A percentile compares a stretch with the other conserved stretches of the same genome.
Evolutionary conservation across 768 basidiomycete genomes (phyloP).

Genomic region (Phaeolepiota aurea): DNA sequence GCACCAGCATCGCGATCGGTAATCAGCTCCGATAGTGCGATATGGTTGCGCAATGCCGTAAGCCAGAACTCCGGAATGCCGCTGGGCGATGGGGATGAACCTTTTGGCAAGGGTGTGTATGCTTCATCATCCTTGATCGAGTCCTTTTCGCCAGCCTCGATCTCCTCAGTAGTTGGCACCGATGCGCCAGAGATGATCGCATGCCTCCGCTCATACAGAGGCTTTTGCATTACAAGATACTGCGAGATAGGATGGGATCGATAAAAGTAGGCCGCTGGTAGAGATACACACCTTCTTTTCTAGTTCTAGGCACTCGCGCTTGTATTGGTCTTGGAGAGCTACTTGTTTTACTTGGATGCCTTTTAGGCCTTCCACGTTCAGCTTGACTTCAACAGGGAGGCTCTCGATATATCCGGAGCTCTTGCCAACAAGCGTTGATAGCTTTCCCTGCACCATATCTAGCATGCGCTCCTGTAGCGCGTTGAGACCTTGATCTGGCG

Average conservation of each 20-base stretch:
- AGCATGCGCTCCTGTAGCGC: constrained; percentile 59
- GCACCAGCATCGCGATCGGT: constrained; percentile 88
- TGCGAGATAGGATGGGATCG: constrained; percentile 16
- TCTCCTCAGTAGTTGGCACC: constrained; percentile 71
- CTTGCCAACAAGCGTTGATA: constrained; percentile 78
- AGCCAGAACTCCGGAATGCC: constrained; percentile 97
- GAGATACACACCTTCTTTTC: constrained; percentile 77
- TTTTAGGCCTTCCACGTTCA: constrained; percentile 85
- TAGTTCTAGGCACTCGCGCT: constrained; percentile 88
- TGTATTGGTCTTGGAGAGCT: constrained; percentile 89
- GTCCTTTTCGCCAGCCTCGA: constrained; percentile 69
- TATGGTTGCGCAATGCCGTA: constrained; percentile 89
- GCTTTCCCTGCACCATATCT: constrained; percentile 82
- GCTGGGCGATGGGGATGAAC: constrained; percentile 27
- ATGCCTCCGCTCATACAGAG: constrained; percentile 79
- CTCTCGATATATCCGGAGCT: constrained; percentile 93
- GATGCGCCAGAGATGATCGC: constrained; percentile 76
- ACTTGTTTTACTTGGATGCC: constrained; percentile 90
- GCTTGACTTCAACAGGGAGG: constrained; percentile 73
- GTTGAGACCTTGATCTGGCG: constrained; percentile 28
- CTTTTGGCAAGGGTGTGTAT: constrained; percentile 53
- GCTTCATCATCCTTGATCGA: constrained; percentile 71
- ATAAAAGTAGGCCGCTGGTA: constrained; percentile 6
- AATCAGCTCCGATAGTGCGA: constrained; percentile 79
- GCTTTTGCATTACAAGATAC: constrained; percentile 73